A percentile compares a stretch with the other conserved stretches of the same genome.
Evolutionary conservation across 129 eudicot species (phyloP).

Genomic region (Gnaphalium uliginosum): DNA sequence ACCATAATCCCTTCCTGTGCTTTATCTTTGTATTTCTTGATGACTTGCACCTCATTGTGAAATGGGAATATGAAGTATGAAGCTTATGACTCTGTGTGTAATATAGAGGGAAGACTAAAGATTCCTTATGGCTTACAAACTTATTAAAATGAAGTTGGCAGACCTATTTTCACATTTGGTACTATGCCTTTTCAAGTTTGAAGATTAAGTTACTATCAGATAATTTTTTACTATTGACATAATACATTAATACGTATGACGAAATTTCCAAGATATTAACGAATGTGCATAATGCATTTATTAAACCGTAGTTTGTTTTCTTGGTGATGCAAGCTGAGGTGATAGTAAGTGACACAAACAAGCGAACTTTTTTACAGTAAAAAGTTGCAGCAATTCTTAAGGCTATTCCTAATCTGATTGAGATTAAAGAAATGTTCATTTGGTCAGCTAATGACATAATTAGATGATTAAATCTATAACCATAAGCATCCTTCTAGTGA

Average conservation of each 20-base stretch:
- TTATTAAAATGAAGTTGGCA: slow-evolving; percentile 20
- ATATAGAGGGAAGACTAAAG: slow-evolving; percentile 12
- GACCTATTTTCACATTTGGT: not conserved
- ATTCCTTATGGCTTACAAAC: slow-evolving; percentile 1
- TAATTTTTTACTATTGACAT: not conserved
- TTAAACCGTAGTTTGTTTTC: not conserved
- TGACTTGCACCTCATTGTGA: slow-evolving; percentile 50
- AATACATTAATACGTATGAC: not conserved
- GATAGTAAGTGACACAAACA: not conserved
- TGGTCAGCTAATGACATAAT: slow-evolving; percentile 14
- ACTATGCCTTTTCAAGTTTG: not conserved
- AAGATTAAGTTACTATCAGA: slow-evolving; percentile 5
- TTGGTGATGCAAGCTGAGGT: slow-evolving; percentile 11
- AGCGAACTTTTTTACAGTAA: not conserved
- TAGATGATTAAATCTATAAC: not conserved
- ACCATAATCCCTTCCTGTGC: slow-evolving; percentile 86
- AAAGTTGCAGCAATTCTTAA: slow-evolving; percentile 8
- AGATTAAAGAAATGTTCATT: slow-evolving; percentile 11
- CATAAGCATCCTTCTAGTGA: not conserved
- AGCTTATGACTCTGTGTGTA: slow-evolving; percentile 1
- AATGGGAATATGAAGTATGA: not conserved
- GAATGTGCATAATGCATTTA: not conserved
- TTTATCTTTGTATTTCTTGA: slow-evolving; percentile 47
- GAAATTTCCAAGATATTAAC: not conserved
- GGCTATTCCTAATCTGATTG: not conserved